Evolutionary conservation across 345 rosid species (phyloP), one percentile per base, ranked within the genome.

Genomic region (Mercurialis annua): DNA sequence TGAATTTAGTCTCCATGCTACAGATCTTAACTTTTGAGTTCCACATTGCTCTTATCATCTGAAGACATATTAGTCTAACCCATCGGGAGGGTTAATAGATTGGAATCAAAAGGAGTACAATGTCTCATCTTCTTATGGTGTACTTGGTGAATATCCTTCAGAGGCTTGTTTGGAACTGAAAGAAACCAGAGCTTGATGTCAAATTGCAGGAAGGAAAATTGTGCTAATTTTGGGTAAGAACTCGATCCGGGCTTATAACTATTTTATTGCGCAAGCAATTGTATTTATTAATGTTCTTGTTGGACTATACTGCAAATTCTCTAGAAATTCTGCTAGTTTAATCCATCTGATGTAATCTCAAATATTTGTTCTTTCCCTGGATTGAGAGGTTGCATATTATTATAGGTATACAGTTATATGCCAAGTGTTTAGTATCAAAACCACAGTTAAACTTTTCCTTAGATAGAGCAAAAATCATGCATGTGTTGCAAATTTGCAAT

Each of bases 91-190:
- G 59, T 10, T 16, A 14, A 34, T 15, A 61, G 16, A 38, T 23
- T 42, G 40, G 62, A 36, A 48, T 20, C 46, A 5, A 29, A 64
- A 34, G 8, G 62, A 54, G 34, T 2, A 1, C 44, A 34, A 34
- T 38, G 30, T 38, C 54, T 49, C 54, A 49, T 21, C 54, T 6
- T 49, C 26, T 49, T 0, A 6, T 10, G 26, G 21, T 20, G 54
- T 49, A 49, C 27, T n/a, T 49, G 54, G 26, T 49, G 27, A n/a
- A 49, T n/a, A n/a, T 49, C 8, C 54, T n/a, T 8, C n/a, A 3
- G 54, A 49, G 54, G 60, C 2, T 29, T 30, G 24, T 15, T 24
- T 62, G 62, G 62, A 50, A 34, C 47, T 20, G 34, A 65, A 36
- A 18, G 63, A 55, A 36, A 3, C 0, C 46, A 36, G 14, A 20